Percentiles rank a stretch among this genome's conserved stretches.
phyloP scores from a whole-genome alignment of 139 green algal species.

The Eudorina sp. region DNA sequence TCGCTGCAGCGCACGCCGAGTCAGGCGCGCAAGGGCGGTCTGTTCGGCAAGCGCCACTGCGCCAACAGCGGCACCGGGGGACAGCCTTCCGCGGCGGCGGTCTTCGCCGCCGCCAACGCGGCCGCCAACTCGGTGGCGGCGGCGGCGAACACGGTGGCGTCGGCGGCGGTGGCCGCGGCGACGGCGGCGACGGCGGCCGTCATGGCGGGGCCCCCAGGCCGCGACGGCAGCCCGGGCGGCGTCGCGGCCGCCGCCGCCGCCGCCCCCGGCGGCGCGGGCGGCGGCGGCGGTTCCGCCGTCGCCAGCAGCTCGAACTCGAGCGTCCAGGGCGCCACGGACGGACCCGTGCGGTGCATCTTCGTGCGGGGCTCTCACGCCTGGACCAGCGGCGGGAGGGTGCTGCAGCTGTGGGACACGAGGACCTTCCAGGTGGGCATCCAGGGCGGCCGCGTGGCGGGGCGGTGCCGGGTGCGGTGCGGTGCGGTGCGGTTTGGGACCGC shows the following conservation, averaged over 20 bases:
- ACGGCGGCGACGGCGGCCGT: neutral
- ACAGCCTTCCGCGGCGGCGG: neutral
- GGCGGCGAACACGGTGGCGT: neutral
- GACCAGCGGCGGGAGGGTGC: conserved; percentile 56
- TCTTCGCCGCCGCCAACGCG: neutral
- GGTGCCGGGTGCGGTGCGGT: no score
- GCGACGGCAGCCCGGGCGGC: neutral
- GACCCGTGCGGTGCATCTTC: conserved; percentile 57
- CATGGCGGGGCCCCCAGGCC: no score
- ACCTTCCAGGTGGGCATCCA: conserved; percentile 45
- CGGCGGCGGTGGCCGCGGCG: neutral
- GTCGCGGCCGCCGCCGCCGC: neutral
- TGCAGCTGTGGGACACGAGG: conserved; percentile 60
- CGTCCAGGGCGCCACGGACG: no score
- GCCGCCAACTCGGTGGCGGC: neutral
- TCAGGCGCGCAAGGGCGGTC: conserved; percentile 15
- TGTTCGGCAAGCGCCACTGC: conserved; percentile 38
- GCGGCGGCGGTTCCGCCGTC: no score
- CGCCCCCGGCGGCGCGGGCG: no score
- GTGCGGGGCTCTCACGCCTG: conserved; percentile 54
- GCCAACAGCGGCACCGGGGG: conserved; percentile 2
- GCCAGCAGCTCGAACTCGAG: neutral
- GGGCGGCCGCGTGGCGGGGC: no score
- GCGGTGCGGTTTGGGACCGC: no score
- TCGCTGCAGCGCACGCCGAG: conserved; percentile 42